A percentile compares a stretch with the other conserved stretches of the same genome.
Conservation (phyloP, 495 filamentous ascomycete genomes). For the Beverwykella pulmonaria region DNA sequence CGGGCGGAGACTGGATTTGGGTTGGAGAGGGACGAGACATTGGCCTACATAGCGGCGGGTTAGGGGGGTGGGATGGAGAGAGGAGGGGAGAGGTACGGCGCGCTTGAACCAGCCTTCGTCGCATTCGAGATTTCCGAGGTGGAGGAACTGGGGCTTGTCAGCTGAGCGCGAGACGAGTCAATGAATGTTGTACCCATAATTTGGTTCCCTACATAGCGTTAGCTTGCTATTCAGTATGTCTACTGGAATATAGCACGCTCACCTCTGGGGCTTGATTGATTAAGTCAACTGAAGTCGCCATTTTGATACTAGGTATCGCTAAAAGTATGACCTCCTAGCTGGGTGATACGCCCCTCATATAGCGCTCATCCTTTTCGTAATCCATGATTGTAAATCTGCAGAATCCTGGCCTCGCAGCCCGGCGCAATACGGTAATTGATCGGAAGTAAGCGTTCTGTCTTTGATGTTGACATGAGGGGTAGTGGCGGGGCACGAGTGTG, state of each 20-base stretch:
- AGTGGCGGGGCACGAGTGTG: not conserved
- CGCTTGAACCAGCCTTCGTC: slow-evolving; percentile 39
- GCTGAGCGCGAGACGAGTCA: not conserved
- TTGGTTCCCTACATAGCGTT: slow-evolving; percentile 35
- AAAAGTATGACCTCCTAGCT: too few relatives aligned
- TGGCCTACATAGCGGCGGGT: slow-evolving; percentile 14
- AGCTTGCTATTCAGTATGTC: not conserved
- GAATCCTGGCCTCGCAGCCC: too few relatives aligned
- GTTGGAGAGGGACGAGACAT: slow-evolving; percentile 33
- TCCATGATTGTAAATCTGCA: too few relatives aligned
- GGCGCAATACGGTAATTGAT: too few relatives aligned
- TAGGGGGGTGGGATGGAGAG: not conserved
- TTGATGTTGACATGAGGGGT: too few relatives aligned
- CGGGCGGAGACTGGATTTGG: slow-evolving; percentile 39
- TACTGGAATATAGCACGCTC: not conserved
- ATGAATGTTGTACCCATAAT: slow-evolving; percentile 32
- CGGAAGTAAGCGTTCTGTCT: not conserved
- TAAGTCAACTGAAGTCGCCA: slow-evolving; percentile 28
- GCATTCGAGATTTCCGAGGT: slow-evolving; percentile 39
- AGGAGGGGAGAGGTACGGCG: slow-evolving; percentile 11
- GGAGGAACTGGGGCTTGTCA: slow-evolving; percentile 21
- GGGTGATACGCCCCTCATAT: too few relatives aligned
- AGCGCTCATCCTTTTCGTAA: too few relatives aligned
- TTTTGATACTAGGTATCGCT: not conserved
- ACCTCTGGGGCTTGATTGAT: slow-evolving; percentile 34